Percentiles rank a stretch among this genome's conserved stretches.
Evolutionary conservation across 2,329 filamentous ascomycete genomes (phyloP).

Genomic region (Dryadomyces quercivorus): DNA sequence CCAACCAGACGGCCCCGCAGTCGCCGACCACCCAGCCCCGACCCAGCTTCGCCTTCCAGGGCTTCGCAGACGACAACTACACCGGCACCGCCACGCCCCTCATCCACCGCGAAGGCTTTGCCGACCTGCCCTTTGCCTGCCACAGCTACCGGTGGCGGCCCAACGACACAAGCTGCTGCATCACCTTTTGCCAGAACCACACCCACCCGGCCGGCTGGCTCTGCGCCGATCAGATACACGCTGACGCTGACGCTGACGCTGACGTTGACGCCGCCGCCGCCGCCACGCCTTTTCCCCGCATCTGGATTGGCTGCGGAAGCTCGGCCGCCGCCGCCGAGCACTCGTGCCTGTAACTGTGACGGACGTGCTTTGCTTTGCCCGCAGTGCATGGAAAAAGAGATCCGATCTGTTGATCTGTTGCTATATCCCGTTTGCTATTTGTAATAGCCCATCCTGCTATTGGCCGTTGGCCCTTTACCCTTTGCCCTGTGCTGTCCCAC

Average conservation of each 20-base stretch:
- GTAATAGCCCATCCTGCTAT: too few relatives aligned
- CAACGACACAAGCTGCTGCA: conserved; percentile 15
- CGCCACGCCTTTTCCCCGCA: neutral
- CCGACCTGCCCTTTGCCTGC: conserved; percentile 12
- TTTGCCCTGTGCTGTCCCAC: too few relatives aligned
- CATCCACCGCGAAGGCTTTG: conserved; percentile 14
- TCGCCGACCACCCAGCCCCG: conserved; percentile 13
- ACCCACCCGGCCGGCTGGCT: conserved; percentile 14
- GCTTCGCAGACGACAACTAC: conserved; percentile 16
- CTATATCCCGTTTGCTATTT: too few relatives aligned
- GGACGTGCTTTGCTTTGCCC: too few relatives aligned
- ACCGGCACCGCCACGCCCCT: conserved; percentile 15
- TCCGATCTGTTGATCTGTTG: too few relatives aligned
- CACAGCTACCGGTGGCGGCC: conserved; percentile 17
- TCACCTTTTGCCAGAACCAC: conserved; percentile 17
- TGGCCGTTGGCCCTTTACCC: too few relatives aligned
- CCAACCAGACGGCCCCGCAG: conserved; percentile 12
- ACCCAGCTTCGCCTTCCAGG: conserved; percentile 20
- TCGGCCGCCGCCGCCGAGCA: conserved; percentile 1
- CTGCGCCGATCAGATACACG: conserved; percentile 19
- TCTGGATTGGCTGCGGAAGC: conserved; percentile 7
- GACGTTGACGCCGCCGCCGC: too few relatives aligned
- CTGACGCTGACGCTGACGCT: too few relatives aligned
- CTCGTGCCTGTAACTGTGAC: neutral
- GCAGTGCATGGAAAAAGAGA: neutral